phyloP scores from a whole-genome alignment of 2,329 filamentous ascomycete species.

The Fusarium palustre region DNA sequence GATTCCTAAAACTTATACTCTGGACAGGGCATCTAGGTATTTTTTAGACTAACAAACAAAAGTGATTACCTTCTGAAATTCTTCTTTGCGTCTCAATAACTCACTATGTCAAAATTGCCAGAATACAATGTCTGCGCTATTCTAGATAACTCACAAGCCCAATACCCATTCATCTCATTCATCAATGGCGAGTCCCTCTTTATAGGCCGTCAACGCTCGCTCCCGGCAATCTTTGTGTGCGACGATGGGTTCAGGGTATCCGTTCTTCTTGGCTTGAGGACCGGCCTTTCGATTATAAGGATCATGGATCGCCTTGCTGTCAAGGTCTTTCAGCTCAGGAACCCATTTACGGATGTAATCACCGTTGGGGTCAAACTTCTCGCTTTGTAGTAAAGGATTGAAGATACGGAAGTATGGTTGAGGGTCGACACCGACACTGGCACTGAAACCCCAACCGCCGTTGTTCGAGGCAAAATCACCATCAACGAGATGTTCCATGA shows the following conservation, averaged over 20 bases:
- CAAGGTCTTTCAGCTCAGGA: slow-evolving; percentile 74
- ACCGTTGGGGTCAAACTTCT: slow-evolving; percentile 84
- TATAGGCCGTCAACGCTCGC: slow-evolving; percentile 76
- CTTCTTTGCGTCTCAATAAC: not conserved
- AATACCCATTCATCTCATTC: slow-evolving; percentile 40
- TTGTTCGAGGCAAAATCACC: slow-evolving; percentile 86
- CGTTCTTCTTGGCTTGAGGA: slow-evolving; percentile 69
- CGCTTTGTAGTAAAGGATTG: slow-evolving; percentile 85
- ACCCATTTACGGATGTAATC: slow-evolving; percentile 88
- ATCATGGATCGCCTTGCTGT: slow-evolving; percentile 80
- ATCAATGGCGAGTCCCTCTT: slow-evolving; percentile 58
- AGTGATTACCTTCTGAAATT: not conserved
- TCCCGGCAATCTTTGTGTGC: slow-evolving; percentile 77
- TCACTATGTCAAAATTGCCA: not conserved
- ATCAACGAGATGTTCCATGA: slow-evolving; percentile 84
- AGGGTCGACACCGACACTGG: slow-evolving; percentile 80
- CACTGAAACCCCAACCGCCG: slow-evolving; percentile 67
- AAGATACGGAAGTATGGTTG: slow-evolving; percentile 94
- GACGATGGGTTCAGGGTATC: slow-evolving; percentile 81
- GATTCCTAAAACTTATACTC: not conserved
- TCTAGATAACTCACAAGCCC: not conserved
- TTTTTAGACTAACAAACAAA: not conserved
- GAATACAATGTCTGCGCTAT: too few relatives aligned
- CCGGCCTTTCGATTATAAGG: slow-evolving; percentile 77
- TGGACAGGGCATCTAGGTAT: not conserved